Conservation (phyloP, 202 grass and related monocot species). For the Panicum virgatum region DNA sequence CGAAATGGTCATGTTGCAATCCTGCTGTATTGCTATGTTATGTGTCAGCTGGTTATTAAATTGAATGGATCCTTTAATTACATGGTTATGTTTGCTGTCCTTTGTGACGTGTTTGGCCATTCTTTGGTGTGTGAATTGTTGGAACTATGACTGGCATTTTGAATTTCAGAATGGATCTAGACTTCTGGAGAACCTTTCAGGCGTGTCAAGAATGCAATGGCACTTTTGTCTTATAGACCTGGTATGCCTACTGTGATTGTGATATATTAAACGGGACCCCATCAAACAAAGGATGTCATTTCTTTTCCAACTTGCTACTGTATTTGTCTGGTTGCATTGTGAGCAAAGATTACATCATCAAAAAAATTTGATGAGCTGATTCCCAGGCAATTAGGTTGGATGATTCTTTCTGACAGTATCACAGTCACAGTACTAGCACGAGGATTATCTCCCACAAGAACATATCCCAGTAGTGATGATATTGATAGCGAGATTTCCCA, state of each 20-base stretch:
- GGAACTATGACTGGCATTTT: too few species aligned
- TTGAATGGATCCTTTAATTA: conserved; percentile 34
- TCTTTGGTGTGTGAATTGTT: background rate
- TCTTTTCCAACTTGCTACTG: too few species aligned
- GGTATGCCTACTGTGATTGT: too few species aligned
- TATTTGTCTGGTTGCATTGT: too few species aligned
- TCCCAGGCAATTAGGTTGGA: background rate
- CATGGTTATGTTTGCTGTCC: background rate
- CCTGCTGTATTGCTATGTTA: conserved; percentile 20
- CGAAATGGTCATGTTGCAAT: conserved; percentile 30
- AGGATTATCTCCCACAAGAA: background rate
- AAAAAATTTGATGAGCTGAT: background rate
- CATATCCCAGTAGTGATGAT: background rate
- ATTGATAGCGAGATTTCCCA: background rate
- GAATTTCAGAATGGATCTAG: background rate
- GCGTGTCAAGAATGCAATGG: too few species aligned
- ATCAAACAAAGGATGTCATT: too few species aligned
- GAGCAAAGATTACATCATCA: background rate
- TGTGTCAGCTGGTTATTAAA: conserved; percentile 44
- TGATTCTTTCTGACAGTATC: background rate
- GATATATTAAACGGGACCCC: too few species aligned
- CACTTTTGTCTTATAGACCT: too few species aligned
- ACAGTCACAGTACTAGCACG: background rate
- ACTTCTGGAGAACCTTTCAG: too few species aligned
- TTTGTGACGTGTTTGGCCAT: background rate